Conservation (phyloP, 306 rosid species). For the Albizia julibrissin region DNA sequence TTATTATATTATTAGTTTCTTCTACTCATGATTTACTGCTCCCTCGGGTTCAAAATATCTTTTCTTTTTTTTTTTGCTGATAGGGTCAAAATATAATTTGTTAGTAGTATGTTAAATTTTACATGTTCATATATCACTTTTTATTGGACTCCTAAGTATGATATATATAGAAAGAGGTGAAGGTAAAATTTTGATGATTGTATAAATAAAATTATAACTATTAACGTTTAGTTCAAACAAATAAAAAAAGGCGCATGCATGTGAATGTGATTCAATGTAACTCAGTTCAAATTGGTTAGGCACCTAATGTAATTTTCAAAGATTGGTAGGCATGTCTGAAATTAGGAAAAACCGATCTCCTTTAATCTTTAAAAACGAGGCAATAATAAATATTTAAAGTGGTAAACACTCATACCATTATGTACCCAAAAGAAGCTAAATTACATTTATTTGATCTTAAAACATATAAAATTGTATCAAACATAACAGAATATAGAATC, state of each 20-base stretch:
- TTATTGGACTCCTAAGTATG: no score
- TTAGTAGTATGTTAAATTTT: neutral
- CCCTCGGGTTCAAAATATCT: no score
- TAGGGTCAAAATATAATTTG: no score
- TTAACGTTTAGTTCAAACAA: no score
- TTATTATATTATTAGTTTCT: no score
- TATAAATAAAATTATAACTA: no score
- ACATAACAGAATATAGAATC: neutral
- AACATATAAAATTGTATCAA: neutral
- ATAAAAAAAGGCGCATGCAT: neutral
- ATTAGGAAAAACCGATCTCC: neutral
- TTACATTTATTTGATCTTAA: neutral
- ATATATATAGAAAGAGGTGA: no score
- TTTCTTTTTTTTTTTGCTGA: no score
- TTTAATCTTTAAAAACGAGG: neutral
- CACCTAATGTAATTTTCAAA: neutral
- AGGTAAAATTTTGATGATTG: neutral
- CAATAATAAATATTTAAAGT: neutral
- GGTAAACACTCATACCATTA: neutral
- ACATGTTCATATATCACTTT: neutral
- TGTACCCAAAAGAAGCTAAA: neutral
- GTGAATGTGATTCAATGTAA: neutral
- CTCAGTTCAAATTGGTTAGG: neutral
- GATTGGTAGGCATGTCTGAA: neutral
- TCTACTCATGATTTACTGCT: no score